Percentiles rank a stretch among this genome's conserved stretches.
phyloP scores from a whole-genome alignment of 1,284 basidiomycete genomes.

The Irpex sp. region DNA sequence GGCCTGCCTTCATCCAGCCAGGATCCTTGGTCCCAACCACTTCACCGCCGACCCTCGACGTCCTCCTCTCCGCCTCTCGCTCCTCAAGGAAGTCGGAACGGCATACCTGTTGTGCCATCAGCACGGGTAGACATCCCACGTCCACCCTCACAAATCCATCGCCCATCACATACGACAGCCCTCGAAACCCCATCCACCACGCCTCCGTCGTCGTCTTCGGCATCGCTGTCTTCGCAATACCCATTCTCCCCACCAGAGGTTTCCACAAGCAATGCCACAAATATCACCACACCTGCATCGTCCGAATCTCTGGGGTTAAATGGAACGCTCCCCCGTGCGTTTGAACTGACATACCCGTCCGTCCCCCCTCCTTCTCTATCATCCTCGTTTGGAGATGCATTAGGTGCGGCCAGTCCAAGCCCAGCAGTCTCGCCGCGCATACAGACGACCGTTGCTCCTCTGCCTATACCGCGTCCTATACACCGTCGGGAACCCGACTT shows the following conservation, averaged over 20 bases:
- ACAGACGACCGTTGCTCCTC: slow-evolving; percentile 9
- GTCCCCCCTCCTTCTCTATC: slow-evolving; percentile 60
- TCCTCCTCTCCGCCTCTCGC: slow-evolving; percentile 37
- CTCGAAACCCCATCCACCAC: slow-evolving; percentile 42
- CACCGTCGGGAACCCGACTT: slow-evolving; percentile 8
- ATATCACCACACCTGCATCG: slow-evolving; percentile 54
- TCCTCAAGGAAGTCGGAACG: slow-evolving; percentile 21
- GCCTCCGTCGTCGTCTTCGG: slow-evolving; percentile 59
- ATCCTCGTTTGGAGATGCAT: slow-evolving; percentile 46
- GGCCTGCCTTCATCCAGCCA: slow-evolving; percentile 46
- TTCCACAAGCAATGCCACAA: slow-evolving; percentile 41
- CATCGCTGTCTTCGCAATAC: slow-evolving; percentile 53
- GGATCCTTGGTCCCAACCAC: slow-evolving; percentile 70
- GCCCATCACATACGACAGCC: slow-evolving; percentile 35
- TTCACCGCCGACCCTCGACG: slow-evolving; percentile 54
- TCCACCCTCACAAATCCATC: slow-evolving; percentile 56
- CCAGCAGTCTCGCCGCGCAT: slow-evolving; percentile 1
- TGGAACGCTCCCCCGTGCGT: slow-evolving; percentile 22
- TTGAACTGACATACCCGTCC: slow-evolving; percentile 57
- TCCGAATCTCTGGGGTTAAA: slow-evolving; percentile 37
- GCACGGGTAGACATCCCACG: slow-evolving; percentile 66
- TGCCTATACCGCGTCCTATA: slow-evolving; percentile 13
- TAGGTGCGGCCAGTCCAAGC: slow-evolving; percentile 7
- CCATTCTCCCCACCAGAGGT: slow-evolving; percentile 44
- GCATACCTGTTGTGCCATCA: slow-evolving; percentile 23